Conservation (phyloP, 306 rosid genomes). For the Quercus dentata region DNA sequence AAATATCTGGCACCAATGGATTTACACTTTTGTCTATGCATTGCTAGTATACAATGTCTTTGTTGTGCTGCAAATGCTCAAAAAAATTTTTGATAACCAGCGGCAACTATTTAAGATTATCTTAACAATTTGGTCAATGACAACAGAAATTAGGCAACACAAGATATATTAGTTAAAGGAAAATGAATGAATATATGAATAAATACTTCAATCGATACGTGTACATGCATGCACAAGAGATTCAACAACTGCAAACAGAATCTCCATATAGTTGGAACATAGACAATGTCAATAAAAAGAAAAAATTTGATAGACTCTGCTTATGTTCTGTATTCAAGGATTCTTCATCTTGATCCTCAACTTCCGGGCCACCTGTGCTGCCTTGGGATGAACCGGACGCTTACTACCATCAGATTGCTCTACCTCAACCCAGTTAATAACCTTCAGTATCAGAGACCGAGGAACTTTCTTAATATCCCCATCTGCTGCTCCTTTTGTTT, state of each 20-base stretch:
- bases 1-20: too few species aligned
- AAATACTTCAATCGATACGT: background rate
- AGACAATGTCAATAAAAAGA: background rate
- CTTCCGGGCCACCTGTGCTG: slow-evolving; percentile 72
- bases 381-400: slow-evolving; percentile 74
- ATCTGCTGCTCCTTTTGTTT: slow-evolving; percentile 47
- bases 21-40: too few species aligned
- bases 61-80: too few species aligned
- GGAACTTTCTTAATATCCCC: slow-evolving; percentile 65
- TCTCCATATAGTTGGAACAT: background rate
- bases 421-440: slow-evolving; percentile 91
- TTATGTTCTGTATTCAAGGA: slow-evolving; percentile 36
- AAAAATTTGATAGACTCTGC: background rate
- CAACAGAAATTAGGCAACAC: too few species aligned
- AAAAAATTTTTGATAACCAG: too few species aligned
- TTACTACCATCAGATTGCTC: slow-evolving; percentile 59
- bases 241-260: background rate
- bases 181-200: background rate
- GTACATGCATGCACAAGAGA: background rate
- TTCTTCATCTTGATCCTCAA: slow-evolving; percentile 91
- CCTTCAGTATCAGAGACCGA: slow-evolving; percentile 68
- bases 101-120: too few species aligned
- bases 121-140: too few species aligned
- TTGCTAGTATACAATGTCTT: too few species aligned
- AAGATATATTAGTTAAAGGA: background rate